Percentiles rank a stretch among this genome's conserved stretches.
Conservation (phyloP, 768 basidiomycete species). For the Clitopilus passeckerianus region DNA sequence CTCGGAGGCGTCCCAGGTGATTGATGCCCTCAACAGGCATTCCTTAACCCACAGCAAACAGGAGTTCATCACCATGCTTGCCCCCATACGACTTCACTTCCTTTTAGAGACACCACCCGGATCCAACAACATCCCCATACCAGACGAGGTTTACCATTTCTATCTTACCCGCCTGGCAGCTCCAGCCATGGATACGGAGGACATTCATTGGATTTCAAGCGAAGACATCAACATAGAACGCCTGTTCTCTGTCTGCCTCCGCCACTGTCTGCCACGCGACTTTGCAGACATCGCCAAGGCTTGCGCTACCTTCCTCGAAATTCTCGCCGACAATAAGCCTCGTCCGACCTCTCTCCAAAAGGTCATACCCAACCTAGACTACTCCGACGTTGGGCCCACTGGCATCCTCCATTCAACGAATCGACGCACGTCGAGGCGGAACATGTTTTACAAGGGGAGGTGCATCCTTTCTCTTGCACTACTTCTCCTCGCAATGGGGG, state of each 20-base stretch:
- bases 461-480: no score
- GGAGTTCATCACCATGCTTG: slow-evolving; percentile 8
- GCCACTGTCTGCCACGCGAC: background rate
- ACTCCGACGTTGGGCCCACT: no score
- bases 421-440: no score
- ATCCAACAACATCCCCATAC: slow-evolving; percentile 1
- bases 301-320: background rate
- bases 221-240: background rate
- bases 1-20: background rate
- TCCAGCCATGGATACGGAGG: background rate
- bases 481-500: no score
- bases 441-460: no score
- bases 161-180: background rate
- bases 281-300: background rate
- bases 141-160: background rate
- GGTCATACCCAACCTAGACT: no score
- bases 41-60: slow-evolving; percentile 5
- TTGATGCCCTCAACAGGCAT: slow-evolving; percentile 3
- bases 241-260: slow-evolving; percentile 3
- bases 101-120: background rate
- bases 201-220: background rate
- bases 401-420: no score
- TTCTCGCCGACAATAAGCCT: background rate
- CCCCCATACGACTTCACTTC: slow-evolving; percentile 11
- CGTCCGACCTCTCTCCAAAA: no score